These are phyloP conservation scores for Dillenia suffruticosa DNA, from an alignment of 164 flowering plant species.

Conservation along the genomic window DNA sequence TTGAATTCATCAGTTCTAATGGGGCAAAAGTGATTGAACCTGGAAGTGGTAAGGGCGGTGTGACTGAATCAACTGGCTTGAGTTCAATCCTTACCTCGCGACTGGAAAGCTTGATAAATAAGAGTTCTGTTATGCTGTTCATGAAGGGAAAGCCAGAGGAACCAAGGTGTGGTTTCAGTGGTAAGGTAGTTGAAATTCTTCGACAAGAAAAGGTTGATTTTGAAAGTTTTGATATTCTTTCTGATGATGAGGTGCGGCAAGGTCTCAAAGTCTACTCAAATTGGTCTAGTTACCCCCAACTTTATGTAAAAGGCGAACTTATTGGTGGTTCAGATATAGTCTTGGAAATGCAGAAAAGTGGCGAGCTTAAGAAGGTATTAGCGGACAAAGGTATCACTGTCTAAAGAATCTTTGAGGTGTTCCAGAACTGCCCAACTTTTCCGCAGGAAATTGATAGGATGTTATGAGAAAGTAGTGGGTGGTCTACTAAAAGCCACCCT, in stretches of 20 bases:
- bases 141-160: constrained; percentile 91
- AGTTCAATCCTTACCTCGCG: constrained; percentile 43
- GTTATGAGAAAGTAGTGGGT: constrained; percentile 82
- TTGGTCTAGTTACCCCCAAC: constrained; percentile 97
- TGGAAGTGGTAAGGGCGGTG: constrained; percentile 38
- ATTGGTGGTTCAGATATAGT: constrained; percentile 94
- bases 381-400: constrained; percentile 54
- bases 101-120: constrained; percentile 47
- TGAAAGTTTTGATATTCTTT: constrained; percentile 68
- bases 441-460: constrained; percentile 92
- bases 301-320: constrained; percentile 79
- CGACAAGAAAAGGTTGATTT: constrained; percentile 67
- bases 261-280: constrained; percentile 89
- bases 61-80: constrained; percentile 57
- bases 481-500: constrained; percentile 83
- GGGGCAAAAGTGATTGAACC: constrained; percentile 21
- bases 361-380: constrained; percentile 62
- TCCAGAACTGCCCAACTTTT: constrained; percentile 95
- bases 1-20: constrained; percentile 19
- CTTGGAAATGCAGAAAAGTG: constrained; percentile 93
- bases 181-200: constrained; percentile 88
- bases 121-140: constrained; percentile 73
- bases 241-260: constrained; percentile 88
- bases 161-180: constrained; percentile 88
- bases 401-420: constrained; percentile 54